Base-by-base conservation (phyloP, 306 rosid genomes). In the Cucumis hystrix region DNA sequence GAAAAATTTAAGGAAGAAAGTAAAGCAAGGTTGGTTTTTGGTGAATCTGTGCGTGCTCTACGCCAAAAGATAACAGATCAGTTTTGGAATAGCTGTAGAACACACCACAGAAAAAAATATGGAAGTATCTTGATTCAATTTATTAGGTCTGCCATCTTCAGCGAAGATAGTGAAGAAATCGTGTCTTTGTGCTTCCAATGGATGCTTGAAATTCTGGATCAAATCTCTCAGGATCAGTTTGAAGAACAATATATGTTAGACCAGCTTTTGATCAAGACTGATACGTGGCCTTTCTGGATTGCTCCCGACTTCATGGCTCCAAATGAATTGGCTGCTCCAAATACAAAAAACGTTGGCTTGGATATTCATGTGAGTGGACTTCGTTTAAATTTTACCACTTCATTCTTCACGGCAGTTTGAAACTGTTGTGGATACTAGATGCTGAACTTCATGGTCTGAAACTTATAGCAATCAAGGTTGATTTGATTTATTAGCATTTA, bases 171-270 rank as follows among this genome's bases (percentile, higher is more conserved):
- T 37, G 91, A 89, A 21, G 47, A 43, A 76, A 82, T 89, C 71
- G 43, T 86, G 56, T 83, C 96, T 51, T 86, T 89, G 75, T 84
- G 86, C 87, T 89, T 85, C 82, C 58, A 80, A 76, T 95, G 97
- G 98, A 89, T 90, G 81, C 86, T 89, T 80, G 96, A 92, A 85
- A 82, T 88, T 83, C 86, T 92, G 72, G 86, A 87, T 78, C 75
- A 43, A 63, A 73, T 90, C 75, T 88, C 90, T 69, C 82, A 83
- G 72, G 87, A 86, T 87, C 85, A 77, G 52, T 79, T 74, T 69
- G 93, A 92, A 81, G 93, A 92, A 84, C 90, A 89, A 58, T 75
- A 82, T 72, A 79, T 95, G 79, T 82, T 95, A 45, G 86, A 83
- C 74, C 89, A 83, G 82, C 90, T 95, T 80, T 84, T 92, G 68